Percentiles rank a stretch among this genome's conserved stretches.
Conservation (phyloP, 2,329 filamentous ascomycete genomes). For the Golovinomyces cichoracearum region DNA sequence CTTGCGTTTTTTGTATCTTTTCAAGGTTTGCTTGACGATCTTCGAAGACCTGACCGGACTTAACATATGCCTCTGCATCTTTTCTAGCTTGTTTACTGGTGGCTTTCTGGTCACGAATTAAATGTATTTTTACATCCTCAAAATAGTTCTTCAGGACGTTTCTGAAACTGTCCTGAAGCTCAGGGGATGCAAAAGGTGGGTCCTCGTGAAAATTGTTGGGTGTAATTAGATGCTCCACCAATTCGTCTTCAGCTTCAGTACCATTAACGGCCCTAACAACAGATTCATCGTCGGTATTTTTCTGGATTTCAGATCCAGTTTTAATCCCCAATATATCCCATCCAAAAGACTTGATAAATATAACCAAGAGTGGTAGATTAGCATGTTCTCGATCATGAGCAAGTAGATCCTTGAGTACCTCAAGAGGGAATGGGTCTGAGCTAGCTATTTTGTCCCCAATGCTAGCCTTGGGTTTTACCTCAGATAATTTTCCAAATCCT, state of each 20-base stretch:
- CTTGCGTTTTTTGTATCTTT: constrained; percentile 73
- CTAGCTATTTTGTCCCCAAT: constrained; percentile 35
- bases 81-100: constrained; percentile 67
- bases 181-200: constrained; percentile 45
- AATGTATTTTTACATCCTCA: constrained; percentile 70
- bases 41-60: constrained; percentile 94
- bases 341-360: constrained; percentile 86
- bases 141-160: constrained; percentile 73
- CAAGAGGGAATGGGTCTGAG: constrained; percentile 78
- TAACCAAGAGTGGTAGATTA: constrained; percentile 72
- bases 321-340: constrained; percentile 85
- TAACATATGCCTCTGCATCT: constrained; percentile 94
- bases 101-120: constrained; percentile 75
- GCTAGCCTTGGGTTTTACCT: constrained; percentile 27
- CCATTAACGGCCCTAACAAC: constrained; percentile 24
- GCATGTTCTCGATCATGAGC: constrained; percentile 79
- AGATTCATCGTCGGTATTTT: constrained; percentile 60
- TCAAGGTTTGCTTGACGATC: constrained; percentile 91
- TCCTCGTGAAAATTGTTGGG: constrained; percentile 29
- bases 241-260: constrained; percentile 22
- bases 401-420: constrained; percentile 90
- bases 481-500: constrained; percentile 34
- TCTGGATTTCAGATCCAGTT: constrained; percentile 50
- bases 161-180: constrained; percentile 62
- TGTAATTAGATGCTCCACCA: constrained; percentile 22